Evolutionary conservation across 1,284 basidiomycete genomes (phyloP).

Genomic region (Moesziomyces antarcticus): DNA sequence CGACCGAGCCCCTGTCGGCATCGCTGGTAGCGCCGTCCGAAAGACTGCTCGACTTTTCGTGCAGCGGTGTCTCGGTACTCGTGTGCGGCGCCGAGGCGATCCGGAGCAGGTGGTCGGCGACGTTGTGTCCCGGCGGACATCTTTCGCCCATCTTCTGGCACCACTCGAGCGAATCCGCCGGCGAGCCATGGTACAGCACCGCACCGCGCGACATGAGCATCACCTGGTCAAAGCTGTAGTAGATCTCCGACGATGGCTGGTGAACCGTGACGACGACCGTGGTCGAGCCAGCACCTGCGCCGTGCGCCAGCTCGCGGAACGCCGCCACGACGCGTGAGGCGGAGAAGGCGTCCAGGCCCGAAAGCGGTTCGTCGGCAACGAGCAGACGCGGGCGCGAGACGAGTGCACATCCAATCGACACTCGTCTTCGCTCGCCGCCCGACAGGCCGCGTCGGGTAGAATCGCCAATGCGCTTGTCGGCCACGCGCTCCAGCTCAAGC

Average conservation of each 20-base stretch:
- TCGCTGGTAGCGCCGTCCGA: slow-evolving; percentile 7
- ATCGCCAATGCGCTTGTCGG: slow-evolving; percentile 52
- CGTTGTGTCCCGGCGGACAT: slow-evolving; percentile 52
- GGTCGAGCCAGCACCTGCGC: slow-evolving; percentile 32
- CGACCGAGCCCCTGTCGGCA: not conserved
- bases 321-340: slow-evolving; percentile 51
- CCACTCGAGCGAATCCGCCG: slow-evolving; percentile 42
- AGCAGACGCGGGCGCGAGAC: slow-evolving; percentile 51
- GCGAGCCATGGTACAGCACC: slow-evolving; percentile 52
- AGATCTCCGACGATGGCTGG: slow-evolving; percentile 59
- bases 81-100: slow-evolving; percentile 35
- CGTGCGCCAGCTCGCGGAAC: slow-evolving; percentile 39
- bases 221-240: slow-evolving; percentile 45
- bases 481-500: slow-evolving; percentile 48
- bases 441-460: slow-evolving; percentile 49
- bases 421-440: slow-evolving; percentile 54
- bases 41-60: slow-evolving; percentile 19
- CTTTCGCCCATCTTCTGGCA: slow-evolving; percentile 47
- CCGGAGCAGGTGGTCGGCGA: slow-evolving; percentile 54
- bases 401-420: slow-evolving; percentile 54
- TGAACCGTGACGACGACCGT: slow-evolving; percentile 58
- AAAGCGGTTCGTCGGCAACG: slow-evolving; percentile 55
- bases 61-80: slow-evolving; percentile 7
- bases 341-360: slow-evolving; percentile 54
- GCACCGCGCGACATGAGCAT: slow-evolving; percentile 52